Evolutionary conservation across 2,329 filamentous ascomycete species (phyloP).

Genomic region (Colletotrichum sp.): DNA sequence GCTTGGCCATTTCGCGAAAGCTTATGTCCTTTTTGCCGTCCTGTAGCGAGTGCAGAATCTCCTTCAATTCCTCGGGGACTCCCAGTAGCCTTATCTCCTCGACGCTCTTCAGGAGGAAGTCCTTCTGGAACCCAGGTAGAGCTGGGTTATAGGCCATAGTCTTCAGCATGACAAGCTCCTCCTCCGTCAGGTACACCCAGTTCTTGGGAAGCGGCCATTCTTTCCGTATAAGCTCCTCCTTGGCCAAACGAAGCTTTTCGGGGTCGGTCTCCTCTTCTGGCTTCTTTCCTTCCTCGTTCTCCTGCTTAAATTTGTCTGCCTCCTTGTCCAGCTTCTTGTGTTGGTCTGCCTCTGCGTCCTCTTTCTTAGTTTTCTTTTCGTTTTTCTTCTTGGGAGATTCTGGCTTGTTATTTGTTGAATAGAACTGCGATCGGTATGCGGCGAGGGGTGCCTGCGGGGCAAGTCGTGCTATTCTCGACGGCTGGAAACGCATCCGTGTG

Average conservation of each 20-base stretch:
- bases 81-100: slow-evolving; percentile 70
- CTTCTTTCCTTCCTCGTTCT: slow-evolving; percentile 25
- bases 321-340: slow-evolving; percentile 3
- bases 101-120: slow-evolving; percentile 65
- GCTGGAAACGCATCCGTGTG: slow-evolving; percentile 49
- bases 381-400: slow-evolving; percentile 39
- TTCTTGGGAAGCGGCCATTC: slow-evolving; percentile 45
- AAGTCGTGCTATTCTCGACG: slow-evolving; percentile 34
- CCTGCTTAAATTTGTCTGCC: slow-evolving; percentile 19
- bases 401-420: slow-evolving; percentile 40
- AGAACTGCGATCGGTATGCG: slow-evolving; percentile 33
- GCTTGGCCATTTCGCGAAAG: slow-evolving; percentile 59
- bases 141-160: slow-evolving; percentile 61
- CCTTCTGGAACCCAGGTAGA: slow-evolving; percentile 67
- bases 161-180: slow-evolving; percentile 59
- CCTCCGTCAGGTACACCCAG: slow-evolving; percentile 51
- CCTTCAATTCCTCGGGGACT: slow-evolving; percentile 70
- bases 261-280: slow-evolving; percentile 24
- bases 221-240: slow-evolving; percentile 27
- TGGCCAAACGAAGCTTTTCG: slow-evolving; percentile 20
- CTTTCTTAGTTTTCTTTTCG: slow-evolving; percentile 26
- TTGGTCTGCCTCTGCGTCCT: slow-evolving; percentile 26
- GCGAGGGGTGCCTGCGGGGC: slow-evolving; percentile 37
- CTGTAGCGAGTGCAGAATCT: slow-evolving; percentile 62
- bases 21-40: slow-evolving; percentile 46